Evolutionary conservation across 768 basidiomycete genomes (phyloP).

Genomic region (Xerocomus potaroensis): DNA sequence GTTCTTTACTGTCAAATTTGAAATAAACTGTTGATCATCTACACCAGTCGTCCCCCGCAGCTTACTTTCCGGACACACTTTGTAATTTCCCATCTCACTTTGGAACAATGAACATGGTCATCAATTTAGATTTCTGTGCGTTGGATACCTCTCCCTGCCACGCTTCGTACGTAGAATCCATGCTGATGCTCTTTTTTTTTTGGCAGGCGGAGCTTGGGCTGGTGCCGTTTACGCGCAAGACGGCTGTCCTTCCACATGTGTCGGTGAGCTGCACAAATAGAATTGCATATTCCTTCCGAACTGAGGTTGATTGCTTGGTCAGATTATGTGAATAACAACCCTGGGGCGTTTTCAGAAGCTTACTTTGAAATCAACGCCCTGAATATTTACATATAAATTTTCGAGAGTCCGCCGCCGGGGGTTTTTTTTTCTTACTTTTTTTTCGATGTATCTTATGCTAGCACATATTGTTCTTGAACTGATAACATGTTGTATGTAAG

Average conservation of each 20-base stretch:
- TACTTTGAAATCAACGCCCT: conserved; percentile 24
- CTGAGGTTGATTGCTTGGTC: conserved; percentile 34
- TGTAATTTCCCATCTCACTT: conserved; percentile 16
- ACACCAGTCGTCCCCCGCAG: conserved; percentile 14
- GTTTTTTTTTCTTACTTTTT: no score
- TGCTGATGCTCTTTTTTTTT: not conserved
- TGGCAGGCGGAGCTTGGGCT: conserved; percentile 30
- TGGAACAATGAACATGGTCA: conserved; percentile 18
- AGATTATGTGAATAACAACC: conserved; percentile 44
- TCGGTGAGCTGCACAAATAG: conserved; percentile 16
- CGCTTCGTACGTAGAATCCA: not conserved
- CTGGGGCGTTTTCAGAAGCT: conserved; percentile 12
- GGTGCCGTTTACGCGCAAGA: conserved; percentile 13
- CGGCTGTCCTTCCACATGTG: conserved; percentile 26
- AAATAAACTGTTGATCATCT: not conserved
- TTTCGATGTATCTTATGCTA: no score
- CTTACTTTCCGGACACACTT: conserved; percentile 10
- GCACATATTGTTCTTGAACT: no score
- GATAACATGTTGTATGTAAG: no score
- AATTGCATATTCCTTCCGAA: not conserved
- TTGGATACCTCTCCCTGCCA: not conserved
- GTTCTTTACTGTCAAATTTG: not conserved
- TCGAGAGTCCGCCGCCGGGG: no score
- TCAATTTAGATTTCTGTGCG: conserved; percentile 21
- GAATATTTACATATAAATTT: conserved; percentile 14